A percentile compares a stretch with the other conserved stretches of the same genome.
Conservation (phyloP, 1,139 yeast genomes). For the Yamadazyma oceani region DNA sequence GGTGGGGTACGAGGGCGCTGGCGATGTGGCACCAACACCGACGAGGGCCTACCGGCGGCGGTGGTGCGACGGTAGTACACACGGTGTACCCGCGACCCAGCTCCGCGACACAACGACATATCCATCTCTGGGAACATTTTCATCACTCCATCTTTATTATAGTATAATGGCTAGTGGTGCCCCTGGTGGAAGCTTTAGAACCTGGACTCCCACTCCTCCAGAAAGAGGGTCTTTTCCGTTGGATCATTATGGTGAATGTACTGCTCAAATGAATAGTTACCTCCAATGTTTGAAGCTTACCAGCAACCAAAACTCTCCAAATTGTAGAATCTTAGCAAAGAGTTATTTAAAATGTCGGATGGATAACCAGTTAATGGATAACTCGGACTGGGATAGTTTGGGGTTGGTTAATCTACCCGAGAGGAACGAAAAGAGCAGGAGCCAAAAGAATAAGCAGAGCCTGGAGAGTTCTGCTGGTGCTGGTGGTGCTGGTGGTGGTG, state of each 20-base stretch:
- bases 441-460: no score
- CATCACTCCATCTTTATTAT: no score
- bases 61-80: no score
- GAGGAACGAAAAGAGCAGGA: constrained; percentile 11
- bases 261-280: constrained; percentile 70
- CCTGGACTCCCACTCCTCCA: constrained; percentile 88
- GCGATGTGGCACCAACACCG: no score
- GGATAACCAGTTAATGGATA: constrained; percentile 86
- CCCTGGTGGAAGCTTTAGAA: constrained; percentile 40
- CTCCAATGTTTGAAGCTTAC: constrained; percentile 77
- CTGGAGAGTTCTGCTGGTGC: no score
- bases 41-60: no score
- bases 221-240: constrained; percentile 95
- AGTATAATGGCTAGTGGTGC: constrained; percentile 31
- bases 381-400: constrained; percentile 76
- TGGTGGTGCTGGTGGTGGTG: no score
- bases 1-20: no score
- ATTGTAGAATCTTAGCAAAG: constrained; percentile 83
- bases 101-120: not conserved
- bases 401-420: constrained; percentile 65
- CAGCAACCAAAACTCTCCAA: constrained; percentile 81
- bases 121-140: not conserved
- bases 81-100: no score
- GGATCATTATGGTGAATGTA: constrained; percentile 89
- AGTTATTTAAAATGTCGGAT: constrained; percentile 81